Evolutionary conservation across 1,284 basidiomycete species (phyloP).

Genomic region (Filobasidium uniguttulatum): DNA sequence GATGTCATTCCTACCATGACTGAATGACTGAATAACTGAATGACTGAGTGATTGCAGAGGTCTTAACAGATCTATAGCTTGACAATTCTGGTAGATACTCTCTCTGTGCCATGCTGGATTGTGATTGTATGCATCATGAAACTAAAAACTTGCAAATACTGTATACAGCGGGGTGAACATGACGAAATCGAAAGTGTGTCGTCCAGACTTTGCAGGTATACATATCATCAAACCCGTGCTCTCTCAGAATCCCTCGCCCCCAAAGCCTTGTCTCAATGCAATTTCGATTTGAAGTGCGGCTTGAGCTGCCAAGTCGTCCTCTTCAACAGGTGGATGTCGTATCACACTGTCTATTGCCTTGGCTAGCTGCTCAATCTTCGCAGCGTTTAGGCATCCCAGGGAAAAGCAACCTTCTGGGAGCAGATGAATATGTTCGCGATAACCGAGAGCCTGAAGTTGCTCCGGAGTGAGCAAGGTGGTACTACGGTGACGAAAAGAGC

Average conservation of each 20-base stretch:
- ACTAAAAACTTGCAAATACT: no score
- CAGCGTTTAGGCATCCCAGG: conserved; percentile 31
- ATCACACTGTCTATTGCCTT: conserved; percentile 31
- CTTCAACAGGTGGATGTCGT: conserved; percentile 17
- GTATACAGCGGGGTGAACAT: no score
- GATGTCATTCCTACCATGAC: no score
- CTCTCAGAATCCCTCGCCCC: neutral
- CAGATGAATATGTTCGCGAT: conserved; percentile 30
- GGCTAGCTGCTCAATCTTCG: conserved; percentile 31
- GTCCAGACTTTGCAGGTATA: no score
- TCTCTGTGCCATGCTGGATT: no score
- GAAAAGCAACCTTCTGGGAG: conserved; percentile 32
- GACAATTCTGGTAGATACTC: no score
- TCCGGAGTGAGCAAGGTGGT: conserved; percentile 24
- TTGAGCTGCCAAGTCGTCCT: conserved; percentile 1
- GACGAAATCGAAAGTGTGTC: no score
- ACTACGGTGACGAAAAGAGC: conserved; percentile 13
- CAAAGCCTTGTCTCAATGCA: conserved; percentile 7
- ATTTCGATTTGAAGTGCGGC: conserved; percentile 8
- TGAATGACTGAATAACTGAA: no score
- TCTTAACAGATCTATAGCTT: no score
- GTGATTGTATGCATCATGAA: no score
- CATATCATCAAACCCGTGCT: no score
- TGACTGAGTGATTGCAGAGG: no score
- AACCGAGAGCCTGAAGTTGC: conserved; percentile 25